A percentile compares a stretch with the other conserved stretches of the same genome.
Conservation (phyloP, 164 flowering plant genomes). For the Annona cherimola region DNA sequence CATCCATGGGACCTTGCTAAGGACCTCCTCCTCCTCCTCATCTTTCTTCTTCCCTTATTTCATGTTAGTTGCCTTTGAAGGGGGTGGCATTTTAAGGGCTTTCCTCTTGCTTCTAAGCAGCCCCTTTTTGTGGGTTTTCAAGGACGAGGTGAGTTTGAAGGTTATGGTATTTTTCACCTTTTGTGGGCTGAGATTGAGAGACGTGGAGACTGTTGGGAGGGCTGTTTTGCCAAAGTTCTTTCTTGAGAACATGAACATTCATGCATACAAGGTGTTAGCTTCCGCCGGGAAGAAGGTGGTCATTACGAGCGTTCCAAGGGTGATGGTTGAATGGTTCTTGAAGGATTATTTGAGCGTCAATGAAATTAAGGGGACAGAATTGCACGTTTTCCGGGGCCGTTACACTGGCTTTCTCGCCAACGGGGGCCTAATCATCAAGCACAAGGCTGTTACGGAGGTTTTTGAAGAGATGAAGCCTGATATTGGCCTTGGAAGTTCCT, state of each 20-base stretch:
- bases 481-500: constrained; percentile 53
- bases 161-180: constrained; percentile 69
- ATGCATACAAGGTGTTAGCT: constrained; percentile 41
- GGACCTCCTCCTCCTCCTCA: constrained; percentile 26
- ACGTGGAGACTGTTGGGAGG: constrained; percentile 50
- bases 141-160: constrained; percentile 33
- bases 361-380: constrained; percentile 61
- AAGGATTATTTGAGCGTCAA: constrained; percentile 60
- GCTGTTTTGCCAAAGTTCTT: constrained; percentile 85
- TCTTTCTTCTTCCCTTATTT: constrained; percentile 61
- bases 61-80: constrained; percentile 91
- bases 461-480: constrained; percentile 61
- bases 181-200: constrained; percentile 56
- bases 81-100: constrained; percentile 68
- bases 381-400: constrained; percentile 36
- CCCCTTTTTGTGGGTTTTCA: constrained; percentile 41
- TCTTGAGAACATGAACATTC: constrained; percentile 53
- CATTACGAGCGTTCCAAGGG: constrained; percentile 61
- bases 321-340: constrained; percentile 71
- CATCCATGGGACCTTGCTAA: constrained; percentile 42
- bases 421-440: constrained; percentile 59
- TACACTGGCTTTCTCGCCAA: constrained; percentile 48
- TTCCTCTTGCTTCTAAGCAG: constrained; percentile 44
- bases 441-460: constrained; percentile 46
- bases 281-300: constrained; percentile 39